Conservation (phyloP, 108 stramenopile species). For the Fragilaria crotonensis region DNA sequence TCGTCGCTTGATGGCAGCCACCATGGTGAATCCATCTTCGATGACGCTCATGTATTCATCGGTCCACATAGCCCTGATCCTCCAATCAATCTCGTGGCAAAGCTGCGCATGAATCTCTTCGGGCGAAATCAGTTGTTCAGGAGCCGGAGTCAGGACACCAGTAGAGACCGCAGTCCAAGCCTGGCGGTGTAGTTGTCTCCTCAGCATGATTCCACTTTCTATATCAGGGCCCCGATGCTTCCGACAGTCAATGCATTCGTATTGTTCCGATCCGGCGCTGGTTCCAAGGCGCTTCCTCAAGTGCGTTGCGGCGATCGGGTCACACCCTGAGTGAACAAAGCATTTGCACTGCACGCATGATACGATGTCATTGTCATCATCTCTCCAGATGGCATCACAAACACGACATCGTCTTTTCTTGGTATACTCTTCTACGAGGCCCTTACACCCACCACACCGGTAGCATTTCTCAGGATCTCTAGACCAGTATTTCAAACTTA, state of each 20-base stretch:
- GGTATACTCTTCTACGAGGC: constrained; percentile 15
- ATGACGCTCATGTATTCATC: constrained; percentile 45
- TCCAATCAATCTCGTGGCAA: constrained; percentile 43
- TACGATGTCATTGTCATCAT: constrained; percentile 32
- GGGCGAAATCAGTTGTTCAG: constrained; percentile 9
- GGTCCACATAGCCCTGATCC: constrained; percentile 41
- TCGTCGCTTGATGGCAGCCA: too few species aligned
- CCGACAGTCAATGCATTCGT: constrained; percentile 28
- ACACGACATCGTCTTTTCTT: constrained; percentile 29
- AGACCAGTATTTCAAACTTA: constrained; percentile 46
- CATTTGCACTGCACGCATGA: constrained; percentile 28
- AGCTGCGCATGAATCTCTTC: constrained; percentile 28
- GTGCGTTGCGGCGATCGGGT: constrained; percentile 14
- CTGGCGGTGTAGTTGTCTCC: constrained; percentile 25
- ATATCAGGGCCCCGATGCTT: constrained; percentile 20
- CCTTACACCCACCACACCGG: constrained; percentile 58
- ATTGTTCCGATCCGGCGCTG: too few species aligned
- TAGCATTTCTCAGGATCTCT: constrained; percentile 44
- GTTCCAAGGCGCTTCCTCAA: background rate
- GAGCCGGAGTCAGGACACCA: constrained; percentile 10
- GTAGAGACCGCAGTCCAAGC: constrained; percentile 18
- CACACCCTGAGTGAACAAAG: constrained; percentile 29
- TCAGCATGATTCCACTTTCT: constrained; percentile 14
- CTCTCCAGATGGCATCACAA: constrained; percentile 34
- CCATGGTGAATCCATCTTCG: constrained; percentile 31